Percentiles rank a stretch among this genome's conserved stretches.
Evolutionary conservation across 2,329 filamentous ascomycete species (phyloP).

Genomic region (Kalaharituber pfeilii): DNA sequence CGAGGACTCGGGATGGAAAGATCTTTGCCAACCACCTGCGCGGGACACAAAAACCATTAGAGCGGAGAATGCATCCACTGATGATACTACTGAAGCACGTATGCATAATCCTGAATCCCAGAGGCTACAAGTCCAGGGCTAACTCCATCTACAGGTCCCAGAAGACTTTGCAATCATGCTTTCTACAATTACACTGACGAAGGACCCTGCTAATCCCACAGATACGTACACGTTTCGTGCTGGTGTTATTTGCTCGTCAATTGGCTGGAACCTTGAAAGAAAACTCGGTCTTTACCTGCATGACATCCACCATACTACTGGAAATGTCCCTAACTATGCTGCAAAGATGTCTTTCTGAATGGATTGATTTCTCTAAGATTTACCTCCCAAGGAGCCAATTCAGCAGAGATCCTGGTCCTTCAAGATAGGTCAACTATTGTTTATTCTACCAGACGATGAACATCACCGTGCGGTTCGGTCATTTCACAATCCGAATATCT

Average conservation of each 20-base stretch:
- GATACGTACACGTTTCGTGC: slow-evolving; percentile 60
- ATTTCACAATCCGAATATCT: slow-evolving; percentile 39
- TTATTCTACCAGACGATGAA: slow-evolving; percentile 51
- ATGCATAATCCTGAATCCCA: neutral
- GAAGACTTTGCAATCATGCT: slow-evolving; percentile 71
- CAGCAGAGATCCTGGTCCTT: slow-evolving; percentile 74
- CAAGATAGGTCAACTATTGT: slow-evolving; percentile 57
- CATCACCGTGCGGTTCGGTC: slow-evolving; percentile 37
- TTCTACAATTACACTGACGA: slow-evolving; percentile 34
- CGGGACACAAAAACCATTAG: slow-evolving; percentile 34
- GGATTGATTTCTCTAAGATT: slow-evolving; percentile 68
- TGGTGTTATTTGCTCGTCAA: slow-evolving; percentile 57
- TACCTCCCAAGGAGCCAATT: slow-evolving; percentile 56
- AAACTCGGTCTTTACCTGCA: slow-evolving; percentile 57
- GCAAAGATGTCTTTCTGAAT: slow-evolving; percentile 79
- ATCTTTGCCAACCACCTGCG: slow-evolving; percentile 54
- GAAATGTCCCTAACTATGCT: slow-evolving; percentile 57
- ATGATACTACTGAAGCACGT: slow-evolving; percentile 52
- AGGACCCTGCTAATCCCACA: too few species aligned
- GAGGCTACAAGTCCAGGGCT: too few species aligned
- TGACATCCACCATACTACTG: slow-evolving; percentile 45
- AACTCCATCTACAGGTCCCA: slow-evolving; percentile 43
- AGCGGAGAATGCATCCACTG: slow-evolving; percentile 49
- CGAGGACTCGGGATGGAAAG: neutral
- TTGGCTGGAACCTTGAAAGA: slow-evolving; percentile 60